A percentile compares a stretch with the other conserved stretches of the same genome.
phyloP scores from a whole-genome alignment of 2,329 filamentous ascomycete genomes.

The Fusarium illudens region DNA sequence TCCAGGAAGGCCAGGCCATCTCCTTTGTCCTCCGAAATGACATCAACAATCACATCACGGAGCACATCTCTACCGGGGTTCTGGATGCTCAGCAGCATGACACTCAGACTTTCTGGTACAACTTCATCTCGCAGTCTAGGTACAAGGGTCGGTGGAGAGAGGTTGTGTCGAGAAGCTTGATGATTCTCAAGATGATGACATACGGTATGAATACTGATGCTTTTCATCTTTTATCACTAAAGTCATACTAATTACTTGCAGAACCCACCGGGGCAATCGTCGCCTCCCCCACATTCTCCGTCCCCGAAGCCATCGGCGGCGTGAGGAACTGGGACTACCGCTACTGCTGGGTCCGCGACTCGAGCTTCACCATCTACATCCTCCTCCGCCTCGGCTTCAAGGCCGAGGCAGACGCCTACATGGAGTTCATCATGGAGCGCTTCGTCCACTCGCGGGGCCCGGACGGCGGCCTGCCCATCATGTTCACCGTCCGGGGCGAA shows the following conservation, averaged over 20 bases:
- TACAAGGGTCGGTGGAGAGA: constrained; percentile 79
- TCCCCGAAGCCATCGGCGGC: constrained; percentile 78
- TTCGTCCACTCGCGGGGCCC: constrained; percentile 68
- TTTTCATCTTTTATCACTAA: accelerated
- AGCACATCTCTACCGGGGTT: constrained; percentile 64
- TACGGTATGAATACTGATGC: constrained; percentile 52
- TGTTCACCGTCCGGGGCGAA: constrained; percentile 81
- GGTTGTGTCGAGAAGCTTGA: constrained; percentile 73
- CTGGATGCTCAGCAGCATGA: constrained; percentile 72
- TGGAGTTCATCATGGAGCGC: constrained; percentile 78
- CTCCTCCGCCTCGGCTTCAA: constrained; percentile 79
- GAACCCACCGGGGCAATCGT: constrained; percentile 82
- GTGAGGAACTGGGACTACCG: constrained; percentile 75
- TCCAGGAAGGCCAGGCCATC: constrained; percentile 72
- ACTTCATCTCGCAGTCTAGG: constrained; percentile 75
- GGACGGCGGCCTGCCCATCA: constrained; percentile 75
- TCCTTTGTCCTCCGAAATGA: constrained; percentile 75
- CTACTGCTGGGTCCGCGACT: constrained; percentile 82
- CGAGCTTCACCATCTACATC: constrained; percentile 81
- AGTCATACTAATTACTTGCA: constrained; percentile 22
- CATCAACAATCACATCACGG: constrained; percentile 63
- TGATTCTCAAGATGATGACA: constrained; percentile 79
- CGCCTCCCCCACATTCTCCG: constrained; percentile 78
- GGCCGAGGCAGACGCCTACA: constrained; percentile 79
- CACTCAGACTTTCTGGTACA: constrained; percentile 76